Conservation (phyloP, 305 asterid species). For the Withania somnifera region DNA sequence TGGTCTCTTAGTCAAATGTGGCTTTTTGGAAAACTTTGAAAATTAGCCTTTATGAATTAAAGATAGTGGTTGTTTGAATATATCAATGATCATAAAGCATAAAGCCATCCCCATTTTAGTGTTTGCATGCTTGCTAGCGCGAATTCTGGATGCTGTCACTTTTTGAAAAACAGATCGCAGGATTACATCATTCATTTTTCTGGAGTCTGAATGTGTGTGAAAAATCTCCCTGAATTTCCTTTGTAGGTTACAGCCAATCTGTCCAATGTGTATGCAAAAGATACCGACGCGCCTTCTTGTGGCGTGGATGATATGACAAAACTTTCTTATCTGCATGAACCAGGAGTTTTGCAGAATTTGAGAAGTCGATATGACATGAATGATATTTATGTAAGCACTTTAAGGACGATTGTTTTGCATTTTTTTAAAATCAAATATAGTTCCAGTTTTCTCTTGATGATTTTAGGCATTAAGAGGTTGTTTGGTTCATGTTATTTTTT, state of each 20-base stretch:
- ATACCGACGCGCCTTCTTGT: constrained; percentile 50
- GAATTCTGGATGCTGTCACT: neutral
- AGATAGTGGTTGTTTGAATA: neutral
- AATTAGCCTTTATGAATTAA: neutral
- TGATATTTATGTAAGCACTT: constrained; percentile 56
- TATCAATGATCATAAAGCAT: neutral
- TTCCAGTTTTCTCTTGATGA: neutral
- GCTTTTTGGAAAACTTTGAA: neutral
- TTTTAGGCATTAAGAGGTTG: neutral
- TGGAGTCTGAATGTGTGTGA: neutral
- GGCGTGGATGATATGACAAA: constrained; percentile 89
- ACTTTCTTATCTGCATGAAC: constrained; percentile 80
- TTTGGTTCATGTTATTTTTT: neutral
- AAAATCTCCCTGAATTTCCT: neutral
- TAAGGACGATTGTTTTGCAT: neutral
- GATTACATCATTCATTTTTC: neutral
- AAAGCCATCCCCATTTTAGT: neutral
- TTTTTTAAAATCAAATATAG: neutral
- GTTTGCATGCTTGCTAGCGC: neutral
- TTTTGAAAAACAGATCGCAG: neutral
- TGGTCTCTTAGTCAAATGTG: neutral
- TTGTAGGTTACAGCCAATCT: constrained; percentile 36
- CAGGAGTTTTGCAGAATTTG: constrained; percentile 72
- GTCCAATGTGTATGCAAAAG: constrained; percentile 43
- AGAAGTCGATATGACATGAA: constrained; percentile 49